Conservation (phyloP, 176 grass and related monocot genomes). For the Hordeum marinum region DNA sequence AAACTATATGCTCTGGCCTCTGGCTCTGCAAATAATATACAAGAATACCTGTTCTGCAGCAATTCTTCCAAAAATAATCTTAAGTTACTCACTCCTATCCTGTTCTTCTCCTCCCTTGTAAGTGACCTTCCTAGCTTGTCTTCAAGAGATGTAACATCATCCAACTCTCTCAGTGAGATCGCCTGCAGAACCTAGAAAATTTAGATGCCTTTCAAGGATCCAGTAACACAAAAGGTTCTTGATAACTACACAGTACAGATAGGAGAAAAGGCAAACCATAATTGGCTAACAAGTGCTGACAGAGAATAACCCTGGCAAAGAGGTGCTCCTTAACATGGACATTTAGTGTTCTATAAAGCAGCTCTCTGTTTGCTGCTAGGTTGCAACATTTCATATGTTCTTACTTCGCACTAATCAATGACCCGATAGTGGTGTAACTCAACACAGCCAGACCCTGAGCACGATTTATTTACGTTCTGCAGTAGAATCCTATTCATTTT, state of each 20-base stretch:
- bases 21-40: conserved; percentile 10
- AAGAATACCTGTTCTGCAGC: conserved; percentile 72
- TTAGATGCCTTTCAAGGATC: not conserved
- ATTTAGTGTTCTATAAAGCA: conserved; percentile 13
- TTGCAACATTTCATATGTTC: conserved; percentile 4
- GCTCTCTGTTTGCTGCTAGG: not conserved
- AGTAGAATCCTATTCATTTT: no score
- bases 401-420: not conserved
- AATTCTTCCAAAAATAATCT: conserved; percentile 88
- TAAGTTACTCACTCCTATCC: conserved; percentile 73
- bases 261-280: conserved; percentile 1
- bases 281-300: not conserved
- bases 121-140: conserved; percentile 81
- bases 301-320: conserved; percentile 18
- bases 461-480: not conserved
- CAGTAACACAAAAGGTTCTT: not conserved
- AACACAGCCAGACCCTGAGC: not conserved
- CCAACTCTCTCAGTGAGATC: conserved; percentile 67
- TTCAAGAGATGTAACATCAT: conserved; percentile 75
- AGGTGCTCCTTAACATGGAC: not conserved
- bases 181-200: conserved; percentile 41
- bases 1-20: not conserved
- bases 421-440: not conserved
- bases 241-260: not conserved
- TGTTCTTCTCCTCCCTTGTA: conserved; percentile 67